Base-by-base conservation (phyloP, 805 yeast genomes). In the Cyberlindnera mrakii region DNA sequence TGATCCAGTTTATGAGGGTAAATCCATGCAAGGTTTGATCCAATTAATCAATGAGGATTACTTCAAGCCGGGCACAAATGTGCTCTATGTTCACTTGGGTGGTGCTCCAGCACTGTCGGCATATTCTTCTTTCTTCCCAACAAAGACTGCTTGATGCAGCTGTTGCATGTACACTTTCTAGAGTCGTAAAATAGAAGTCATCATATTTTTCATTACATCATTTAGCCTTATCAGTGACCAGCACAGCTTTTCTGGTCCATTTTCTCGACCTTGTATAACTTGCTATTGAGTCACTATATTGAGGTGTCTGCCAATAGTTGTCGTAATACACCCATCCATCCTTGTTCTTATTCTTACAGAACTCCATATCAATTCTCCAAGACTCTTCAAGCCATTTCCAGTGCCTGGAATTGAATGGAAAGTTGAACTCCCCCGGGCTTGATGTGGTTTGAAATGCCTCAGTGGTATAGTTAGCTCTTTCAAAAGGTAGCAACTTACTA, bases 311-410 rank as follows among this genome's bases (percentile, higher is more conserved):
- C 85, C 85, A 79, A 31, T 64, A 64, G 42, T 65, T 70, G 51
- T 77, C 79, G 52, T 61, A 74, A 50, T 73, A 79, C 0, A 64
- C 62, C 85, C 85, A 79, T 0, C 81, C 82, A 1, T 67, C 68
- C 13, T 55, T 53, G 32, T 63, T 56, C 40, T 63, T 64, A 5
- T 59, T 56, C 35, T 64, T 65, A 42, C 67, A 66, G 51, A 59
- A 68, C 15, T 64, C 69, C 9, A 49, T 33, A 44, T 77, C 82
- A 6, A 74, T 46, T 9, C 55, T 52, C 85, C 85, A 79, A 3
- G 55, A 45, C 13, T 60, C 68, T 40, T 78, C 84, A 14, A 74
- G 44, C 85, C 85, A 79, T 43, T 65, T 68, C 84, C 84, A 79
- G 37, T 62, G 66, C 42, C 70, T 69, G 23, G 67, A 64, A 13